These are phyloP conservation scores for Solanum corneliomulleri DNA, from an alignment of 257 asterid genomes.

Conservation along the genomic window DNA sequence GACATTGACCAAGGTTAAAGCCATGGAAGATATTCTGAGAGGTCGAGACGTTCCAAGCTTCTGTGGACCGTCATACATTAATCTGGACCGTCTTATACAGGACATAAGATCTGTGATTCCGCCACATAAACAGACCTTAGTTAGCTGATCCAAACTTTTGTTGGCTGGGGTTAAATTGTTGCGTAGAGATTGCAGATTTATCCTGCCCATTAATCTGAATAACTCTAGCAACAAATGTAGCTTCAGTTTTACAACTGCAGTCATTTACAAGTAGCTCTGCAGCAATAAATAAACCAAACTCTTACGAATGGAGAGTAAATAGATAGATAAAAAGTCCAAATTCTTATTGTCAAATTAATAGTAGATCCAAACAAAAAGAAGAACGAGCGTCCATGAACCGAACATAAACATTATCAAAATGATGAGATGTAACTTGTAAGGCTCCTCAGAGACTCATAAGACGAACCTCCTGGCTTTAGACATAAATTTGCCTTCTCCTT, in stretches of 20 bases:
- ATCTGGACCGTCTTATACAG: conserved; percentile 8
- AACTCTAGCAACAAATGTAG: background rate
- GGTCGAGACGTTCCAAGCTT: no score
- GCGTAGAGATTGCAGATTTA: background rate
- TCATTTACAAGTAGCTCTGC: background rate
- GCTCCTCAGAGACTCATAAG: conserved; percentile 10
- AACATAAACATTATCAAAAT: background rate
- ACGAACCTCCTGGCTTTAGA: conserved; percentile 25
- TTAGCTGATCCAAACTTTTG: background rate
- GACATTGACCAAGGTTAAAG: conserved; percentile 33
- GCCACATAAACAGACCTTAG: background rate
- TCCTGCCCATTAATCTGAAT: background rate
- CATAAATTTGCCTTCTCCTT: conserved; percentile 20
- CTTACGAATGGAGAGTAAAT: background rate
- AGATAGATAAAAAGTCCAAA: background rate
- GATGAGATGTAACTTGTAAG: conserved; percentile 16
- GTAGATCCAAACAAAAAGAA: background rate
- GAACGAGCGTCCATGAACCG: background rate
- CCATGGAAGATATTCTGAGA: conserved; percentile 51
- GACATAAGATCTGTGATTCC: conserved; percentile 3
- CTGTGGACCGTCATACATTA: conserved; percentile 9
- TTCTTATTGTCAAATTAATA: background rate
- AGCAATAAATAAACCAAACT: background rate
- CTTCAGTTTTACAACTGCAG: background rate
- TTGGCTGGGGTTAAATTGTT: background rate